Conservation (phyloP, 192 early-diverging fungal genomes). For the Coemansia sp. region DNA sequence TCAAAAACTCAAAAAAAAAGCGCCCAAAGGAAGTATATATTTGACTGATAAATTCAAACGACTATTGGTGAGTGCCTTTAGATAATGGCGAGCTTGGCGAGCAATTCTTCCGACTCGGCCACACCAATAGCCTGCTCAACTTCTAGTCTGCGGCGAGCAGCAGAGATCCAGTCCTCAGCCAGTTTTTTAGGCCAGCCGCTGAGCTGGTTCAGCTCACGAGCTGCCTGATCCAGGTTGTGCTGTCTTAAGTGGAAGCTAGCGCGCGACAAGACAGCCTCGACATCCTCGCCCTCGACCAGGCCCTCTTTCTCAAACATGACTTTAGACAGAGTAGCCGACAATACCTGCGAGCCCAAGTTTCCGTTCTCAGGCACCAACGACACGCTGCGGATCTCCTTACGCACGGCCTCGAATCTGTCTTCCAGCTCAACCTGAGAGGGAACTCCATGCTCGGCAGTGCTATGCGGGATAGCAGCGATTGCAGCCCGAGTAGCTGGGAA, state of each 20-base stretch:
- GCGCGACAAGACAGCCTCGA: constrained; percentile 82
- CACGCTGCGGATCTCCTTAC: constrained; percentile 69
- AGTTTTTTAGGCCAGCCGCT: constrained; percentile 87
- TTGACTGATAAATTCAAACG: background rate
- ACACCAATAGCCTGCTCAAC: constrained; percentile 87
- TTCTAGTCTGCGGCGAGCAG: constrained; percentile 81
- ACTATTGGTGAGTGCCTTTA: constrained; percentile 1
- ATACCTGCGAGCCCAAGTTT: constrained; percentile 78
- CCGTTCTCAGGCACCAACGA: constrained; percentile 88
- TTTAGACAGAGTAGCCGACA: constrained; percentile 70
- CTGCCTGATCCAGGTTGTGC: constrained; percentile 81
- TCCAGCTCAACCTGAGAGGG: constrained; percentile 67
- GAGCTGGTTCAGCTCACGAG: constrained; percentile 91
- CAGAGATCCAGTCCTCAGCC: constrained; percentile 84
- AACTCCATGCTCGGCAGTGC: constrained; percentile 63
- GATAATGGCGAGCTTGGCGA: constrained; percentile 44
- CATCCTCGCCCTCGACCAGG: constrained; percentile 80
- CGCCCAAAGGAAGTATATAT: background rate
- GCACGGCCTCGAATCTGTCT: constrained; percentile 70
- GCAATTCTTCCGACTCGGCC: constrained; percentile 53
- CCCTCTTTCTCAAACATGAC: constrained; percentile 86
- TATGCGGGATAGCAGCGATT: constrained; percentile 61
- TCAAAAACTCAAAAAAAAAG: too few relatives aligned
- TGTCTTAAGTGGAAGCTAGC: constrained; percentile 71
- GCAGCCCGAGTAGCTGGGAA: constrained; percentile 62